Evolutionary conservation across 768 basidiomycete species (phyloP), one percentile per base, ranked within the genome.

Genomic region (Lyophyllum decastes): DNA sequence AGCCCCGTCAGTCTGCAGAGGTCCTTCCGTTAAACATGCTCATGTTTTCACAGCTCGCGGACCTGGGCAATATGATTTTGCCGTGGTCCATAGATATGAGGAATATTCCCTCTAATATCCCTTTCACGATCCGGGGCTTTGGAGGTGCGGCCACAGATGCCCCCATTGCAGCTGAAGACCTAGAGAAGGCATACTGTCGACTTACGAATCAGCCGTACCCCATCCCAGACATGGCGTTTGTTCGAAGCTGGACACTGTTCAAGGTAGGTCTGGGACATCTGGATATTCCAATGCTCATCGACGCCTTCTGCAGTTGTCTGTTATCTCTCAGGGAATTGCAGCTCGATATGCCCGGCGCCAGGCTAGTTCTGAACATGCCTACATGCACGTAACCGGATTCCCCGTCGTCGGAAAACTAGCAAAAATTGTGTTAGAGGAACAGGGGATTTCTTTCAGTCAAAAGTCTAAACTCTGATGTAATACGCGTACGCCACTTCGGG

Each of bases 321-420:
- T 96, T 57, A 95, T 97, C 62, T 76, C 85, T 1, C 94, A 97
- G 73, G 94, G 94, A 3, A 94, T 97, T 61, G 91, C 94, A 1
- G 94, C 94, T 27, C 83, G 94, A 44, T 85, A 84, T 52, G 92
- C 93, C 1, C 80, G 88, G 24, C 84, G 92, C 19, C 94, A 97
- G 71, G 94, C 94, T 3, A 95, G 91, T 68, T 95, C 94, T 0
- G 93, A 94, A 70, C 75, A 77, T 43, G 94, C 94, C 7, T 75
- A 70, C 43, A 54, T 74, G 8, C 74, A 83, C 57, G 70, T 63
- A 0, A 55, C 63, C 22, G 65, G 77, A 9, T 92, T 91, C 71
- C 86, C 82, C 14, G 59, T 84, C 22, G 73, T 90, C 47, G 93
- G 92, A 27, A 71, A 72, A 21, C 65, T 93, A 35, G 90, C 93